Conservation (phyloP, 345 rosid genomes). For the Murraya paniculata region DNA sequence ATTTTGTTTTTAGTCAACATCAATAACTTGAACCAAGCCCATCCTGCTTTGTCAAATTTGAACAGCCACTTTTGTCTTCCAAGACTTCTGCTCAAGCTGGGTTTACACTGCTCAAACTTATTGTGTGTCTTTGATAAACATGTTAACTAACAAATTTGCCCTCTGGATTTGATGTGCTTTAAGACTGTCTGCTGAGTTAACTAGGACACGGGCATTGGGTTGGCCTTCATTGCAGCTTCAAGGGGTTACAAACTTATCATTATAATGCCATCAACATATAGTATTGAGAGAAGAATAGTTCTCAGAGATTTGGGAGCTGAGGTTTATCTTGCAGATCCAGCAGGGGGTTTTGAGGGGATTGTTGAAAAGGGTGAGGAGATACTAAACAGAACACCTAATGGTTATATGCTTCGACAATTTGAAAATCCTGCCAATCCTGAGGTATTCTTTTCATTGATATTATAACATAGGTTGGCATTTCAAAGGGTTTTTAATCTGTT, state of each 20-base stretch:
- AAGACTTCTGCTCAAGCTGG: neutral
- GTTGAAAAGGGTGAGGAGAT: conserved; percentile 55
- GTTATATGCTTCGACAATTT: conserved; percentile 42
- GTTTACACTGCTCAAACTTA: neutral
- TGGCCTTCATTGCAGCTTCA: conserved; percentile 65
- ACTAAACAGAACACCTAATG: conserved; percentile 48
- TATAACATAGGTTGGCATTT: neutral
- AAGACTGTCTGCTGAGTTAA: conserved; percentile 55
- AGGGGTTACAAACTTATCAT: conserved; percentile 63
- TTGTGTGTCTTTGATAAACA: neutral
- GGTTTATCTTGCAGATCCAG: conserved; percentile 44
- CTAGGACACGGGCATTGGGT: conserved; percentile 77
- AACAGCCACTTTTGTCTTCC: neutral
- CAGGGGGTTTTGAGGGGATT: conserved; percentile 39
- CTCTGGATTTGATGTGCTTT: neutral
- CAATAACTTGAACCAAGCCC: neutral
- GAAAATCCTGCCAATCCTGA: conserved; percentile 69
- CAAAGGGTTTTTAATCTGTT: neutral
- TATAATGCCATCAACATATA: conserved; percentile 50
- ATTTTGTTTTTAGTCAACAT: neutral
- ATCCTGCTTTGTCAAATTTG: neutral
- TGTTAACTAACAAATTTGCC: neutral
- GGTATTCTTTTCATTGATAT: conserved; percentile 28
- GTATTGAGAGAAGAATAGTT: conserved; percentile 62
- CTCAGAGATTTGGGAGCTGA: conserved; percentile 78